Evolutionary conservation across 306 rosid genomes (phyloP).

Genomic region (Cucumis sativus): DNA sequence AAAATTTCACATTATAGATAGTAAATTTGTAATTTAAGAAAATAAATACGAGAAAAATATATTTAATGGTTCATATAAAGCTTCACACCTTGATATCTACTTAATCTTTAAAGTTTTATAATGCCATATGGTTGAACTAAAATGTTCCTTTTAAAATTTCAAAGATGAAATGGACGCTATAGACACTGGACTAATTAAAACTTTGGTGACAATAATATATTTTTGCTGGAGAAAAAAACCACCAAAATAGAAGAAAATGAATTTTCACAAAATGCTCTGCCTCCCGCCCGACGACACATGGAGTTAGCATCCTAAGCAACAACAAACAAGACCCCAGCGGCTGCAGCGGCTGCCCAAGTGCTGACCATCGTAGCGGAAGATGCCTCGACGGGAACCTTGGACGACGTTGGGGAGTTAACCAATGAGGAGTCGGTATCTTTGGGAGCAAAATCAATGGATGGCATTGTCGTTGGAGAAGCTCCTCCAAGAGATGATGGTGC

Average conservation of each 20-base stretch:
- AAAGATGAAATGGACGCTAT: too few species aligned
- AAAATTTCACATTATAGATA: too few species aligned
- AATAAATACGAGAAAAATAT: too few species aligned
- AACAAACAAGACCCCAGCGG: conserved; percentile 3
- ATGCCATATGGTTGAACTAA: too few species aligned
- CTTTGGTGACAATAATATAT: too few species aligned
- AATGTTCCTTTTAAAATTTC: too few species aligned
- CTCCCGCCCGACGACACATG: conserved; percentile 52
- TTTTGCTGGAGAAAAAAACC: background rate
- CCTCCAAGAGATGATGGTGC: conserved; percentile 9
- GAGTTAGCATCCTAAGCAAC: background rate
- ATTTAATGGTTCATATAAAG: too few species aligned
- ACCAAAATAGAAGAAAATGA: background rate
- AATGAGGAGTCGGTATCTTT: conserved; percentile 11
- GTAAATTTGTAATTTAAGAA: too few species aligned
- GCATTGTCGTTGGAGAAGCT: conserved; percentile 13
- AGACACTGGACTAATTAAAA: too few species aligned
- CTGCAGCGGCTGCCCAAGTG: conserved; percentile 10
- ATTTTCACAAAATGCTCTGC: conserved; percentile 42
- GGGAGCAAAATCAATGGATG: conserved; percentile 12
- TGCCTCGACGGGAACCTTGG: conserved; percentile 13
- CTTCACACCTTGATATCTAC: too few species aligned
- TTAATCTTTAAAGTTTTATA: too few species aligned
- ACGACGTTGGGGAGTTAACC: conserved; percentile 12
- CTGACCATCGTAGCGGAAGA: background rate